A percentile compares a stretch with the other conserved stretches of the same genome.
Evolutionary conservation across 257 asterid species (phyloP).

Genomic region (Verbena officinalis): DNA sequence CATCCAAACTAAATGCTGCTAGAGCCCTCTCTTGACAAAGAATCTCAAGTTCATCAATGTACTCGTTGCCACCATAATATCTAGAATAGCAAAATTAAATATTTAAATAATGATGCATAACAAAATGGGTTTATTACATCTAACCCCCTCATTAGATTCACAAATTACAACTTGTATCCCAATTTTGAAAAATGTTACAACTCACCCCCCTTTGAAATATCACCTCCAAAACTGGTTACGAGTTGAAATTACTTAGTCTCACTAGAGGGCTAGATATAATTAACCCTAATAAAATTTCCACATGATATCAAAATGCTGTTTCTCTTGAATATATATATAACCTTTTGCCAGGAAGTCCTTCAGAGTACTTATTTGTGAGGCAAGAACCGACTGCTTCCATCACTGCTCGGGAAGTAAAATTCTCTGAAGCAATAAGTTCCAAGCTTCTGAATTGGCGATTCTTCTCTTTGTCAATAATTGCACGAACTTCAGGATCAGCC

Average conservation of each 20-base stretch:
- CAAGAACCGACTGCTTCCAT: conserved; percentile 99
- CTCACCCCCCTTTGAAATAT: too few relatives aligned
- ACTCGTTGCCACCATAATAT: conserved; percentile 91
- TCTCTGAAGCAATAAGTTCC: conserved; percentile 95
- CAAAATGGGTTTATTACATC: too few relatives aligned
- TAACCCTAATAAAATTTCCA: background rate
- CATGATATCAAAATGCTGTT: conserved; percentile 12
- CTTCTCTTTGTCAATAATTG: conserved; percentile 79
- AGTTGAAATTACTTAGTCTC: too few relatives aligned
- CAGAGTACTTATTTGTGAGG: conserved; percentile 93
- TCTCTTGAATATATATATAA: conserved; percentile 21
- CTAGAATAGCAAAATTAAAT: conserved; percentile 36
- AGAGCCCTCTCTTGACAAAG: conserved; percentile 96
- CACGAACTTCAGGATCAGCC: conserved; percentile 76
- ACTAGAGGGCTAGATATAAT: too few relatives aligned
- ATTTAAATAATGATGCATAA: background rate
- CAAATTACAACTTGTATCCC: too few relatives aligned
- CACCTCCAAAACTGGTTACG: too few relatives aligned
- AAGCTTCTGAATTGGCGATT: conserved; percentile 87
- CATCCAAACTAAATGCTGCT: conserved; percentile 83
- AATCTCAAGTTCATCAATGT: conserved; percentile 86
- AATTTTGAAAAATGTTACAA: too few relatives aligned
- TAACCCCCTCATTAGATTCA: too few relatives aligned
- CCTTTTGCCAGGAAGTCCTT: conserved; percentile 98
- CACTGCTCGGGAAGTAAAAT: conserved; percentile 95